Percentiles rank a stretch among this genome's conserved stretches.
Conservation (phyloP, 805 yeast genomes). For the Saccharomycopsis olivae region DNA sequence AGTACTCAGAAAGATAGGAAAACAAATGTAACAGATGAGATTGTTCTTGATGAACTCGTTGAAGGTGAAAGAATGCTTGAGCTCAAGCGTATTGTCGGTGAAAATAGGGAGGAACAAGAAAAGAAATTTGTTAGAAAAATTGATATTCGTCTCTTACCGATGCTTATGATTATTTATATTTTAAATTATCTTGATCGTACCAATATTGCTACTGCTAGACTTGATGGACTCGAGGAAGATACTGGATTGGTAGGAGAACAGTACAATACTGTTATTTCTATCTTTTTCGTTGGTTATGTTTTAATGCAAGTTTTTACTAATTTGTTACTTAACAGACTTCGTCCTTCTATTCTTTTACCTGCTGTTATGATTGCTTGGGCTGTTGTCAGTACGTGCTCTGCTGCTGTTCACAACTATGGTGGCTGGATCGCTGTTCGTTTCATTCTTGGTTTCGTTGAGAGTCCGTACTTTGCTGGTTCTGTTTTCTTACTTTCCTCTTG, state of each 20-base stretch:
- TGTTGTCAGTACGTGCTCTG: conserved; percentile 31
- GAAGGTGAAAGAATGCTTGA: conserved; percentile 6
- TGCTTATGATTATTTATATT: conserved; percentile 39
- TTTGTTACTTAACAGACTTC: conserved; percentile 32
- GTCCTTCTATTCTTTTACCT: conserved; percentile 42
- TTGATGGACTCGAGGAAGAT: conserved; percentile 50
- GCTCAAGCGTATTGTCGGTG: conserved; percentile 20
- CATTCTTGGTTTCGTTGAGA: conserved; percentile 37
- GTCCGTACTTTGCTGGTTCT: conserved; percentile 39
- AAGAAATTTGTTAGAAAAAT: conserved; percentile 34
- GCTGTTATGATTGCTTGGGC: conserved; percentile 29
- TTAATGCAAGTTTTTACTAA: conserved; percentile 39
- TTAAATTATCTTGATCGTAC: conserved; percentile 40
- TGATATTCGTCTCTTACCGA: conserved; percentile 41
- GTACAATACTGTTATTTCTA: conserved; percentile 37
- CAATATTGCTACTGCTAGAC: conserved; percentile 38
- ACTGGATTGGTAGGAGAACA: conserved; percentile 37
- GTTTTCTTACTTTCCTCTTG: conserved; percentile 21
- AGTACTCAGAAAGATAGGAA: not conserved
- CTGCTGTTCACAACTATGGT: conserved; percentile 33
- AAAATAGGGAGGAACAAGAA: conserved; percentile 35
- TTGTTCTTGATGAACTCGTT: conserved; percentile 24
- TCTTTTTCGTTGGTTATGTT: conserved; percentile 35
- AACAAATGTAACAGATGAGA: conserved; percentile 31
- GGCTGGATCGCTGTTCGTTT: conserved; percentile 36